These are phyloP conservation scores for Penicillium occitanis DNA, from an alignment of 2,329 filamentous ascomycete genomes.

Conservation along the genomic window DNA sequence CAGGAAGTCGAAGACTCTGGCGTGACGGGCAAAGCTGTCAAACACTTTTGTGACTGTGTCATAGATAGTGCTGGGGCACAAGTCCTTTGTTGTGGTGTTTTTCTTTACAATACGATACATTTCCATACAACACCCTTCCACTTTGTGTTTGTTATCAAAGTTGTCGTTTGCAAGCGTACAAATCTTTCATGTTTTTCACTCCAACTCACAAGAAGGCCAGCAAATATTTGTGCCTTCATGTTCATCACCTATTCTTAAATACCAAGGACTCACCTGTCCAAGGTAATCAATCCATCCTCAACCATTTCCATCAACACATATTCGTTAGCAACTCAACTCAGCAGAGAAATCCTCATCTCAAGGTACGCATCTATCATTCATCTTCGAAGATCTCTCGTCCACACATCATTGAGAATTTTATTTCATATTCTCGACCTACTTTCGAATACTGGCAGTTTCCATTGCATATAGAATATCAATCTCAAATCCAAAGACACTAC, in stretches of 20 bases:
- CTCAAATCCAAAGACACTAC: neutral
- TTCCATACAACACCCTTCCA: neutral
- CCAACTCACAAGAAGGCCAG: neutral
- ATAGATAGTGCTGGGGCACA: neutral
- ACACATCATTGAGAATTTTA: neutral
- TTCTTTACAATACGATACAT: neutral
- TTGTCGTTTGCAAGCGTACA: neutral
- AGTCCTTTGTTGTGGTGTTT: neutral
- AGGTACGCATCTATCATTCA: neutral
- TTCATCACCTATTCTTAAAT: neutral
- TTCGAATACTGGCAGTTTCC: neutral
- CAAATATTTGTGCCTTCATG: neutral
- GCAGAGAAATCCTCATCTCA: neutral
- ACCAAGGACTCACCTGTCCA: neutral
- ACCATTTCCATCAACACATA: neutral
- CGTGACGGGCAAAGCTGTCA: neutral
- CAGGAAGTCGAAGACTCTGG: neutral
- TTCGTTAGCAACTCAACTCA: neutral
- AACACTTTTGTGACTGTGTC: neutral
- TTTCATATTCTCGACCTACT: neutral
- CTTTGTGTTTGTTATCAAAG: neutral
- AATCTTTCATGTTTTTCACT: neutral
- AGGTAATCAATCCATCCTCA: neutral
- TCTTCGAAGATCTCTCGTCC: neutral
- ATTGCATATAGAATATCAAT: neutral